Conservation (phyloP, 139 green algal species). For the Axilococcus clingmanii region DNA sequence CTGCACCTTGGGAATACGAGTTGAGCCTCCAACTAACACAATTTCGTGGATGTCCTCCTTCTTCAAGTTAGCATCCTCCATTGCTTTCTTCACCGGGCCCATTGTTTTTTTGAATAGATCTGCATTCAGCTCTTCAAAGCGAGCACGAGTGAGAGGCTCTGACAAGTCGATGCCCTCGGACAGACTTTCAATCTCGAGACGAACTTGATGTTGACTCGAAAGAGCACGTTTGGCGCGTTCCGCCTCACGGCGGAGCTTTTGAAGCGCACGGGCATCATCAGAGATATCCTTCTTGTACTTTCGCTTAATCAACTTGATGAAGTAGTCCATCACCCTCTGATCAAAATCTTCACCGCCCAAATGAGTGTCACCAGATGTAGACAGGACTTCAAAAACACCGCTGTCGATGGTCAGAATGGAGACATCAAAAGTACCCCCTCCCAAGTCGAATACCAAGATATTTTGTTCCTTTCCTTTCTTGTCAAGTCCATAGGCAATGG, state of each 20-base stretch:
- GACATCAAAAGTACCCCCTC: constrained; percentile 98
- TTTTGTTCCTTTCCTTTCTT: constrained; percentile 84
- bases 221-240: constrained; percentile 97
- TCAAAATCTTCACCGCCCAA: constrained; percentile 99
- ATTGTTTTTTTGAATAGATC: constrained; percentile 99
- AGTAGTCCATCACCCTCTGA: constrained; percentile 97
- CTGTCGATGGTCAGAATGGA: constrained; percentile 97
- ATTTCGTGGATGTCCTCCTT: constrained; percentile 90
- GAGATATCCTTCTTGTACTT: constrained; percentile 92
- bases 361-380: constrained; percentile 93
- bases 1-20: constrained; percentile 90
- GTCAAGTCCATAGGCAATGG: constrained; percentile 94
- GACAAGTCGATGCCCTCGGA: constrained; percentile 91
- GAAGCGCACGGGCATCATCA: constrained; percentile 80
- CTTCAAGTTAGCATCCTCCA: constrained; percentile 89
- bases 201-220: constrained; percentile 86
- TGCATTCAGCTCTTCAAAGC: constrained; percentile 98
- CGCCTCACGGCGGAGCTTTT: constrained; percentile 92
- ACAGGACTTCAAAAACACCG: constrained; percentile 93
- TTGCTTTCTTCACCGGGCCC: constrained; percentile 88
- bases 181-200: constrained; percentile 96
- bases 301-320: constrained; percentile 98
- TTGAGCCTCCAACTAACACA: constrained; percentile 93
- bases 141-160: constrained; percentile 93
- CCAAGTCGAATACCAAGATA: constrained; percentile 98